Base-by-base conservation (phyloP, 164 flowering plant species). In the Stephania japonica region DNA sequence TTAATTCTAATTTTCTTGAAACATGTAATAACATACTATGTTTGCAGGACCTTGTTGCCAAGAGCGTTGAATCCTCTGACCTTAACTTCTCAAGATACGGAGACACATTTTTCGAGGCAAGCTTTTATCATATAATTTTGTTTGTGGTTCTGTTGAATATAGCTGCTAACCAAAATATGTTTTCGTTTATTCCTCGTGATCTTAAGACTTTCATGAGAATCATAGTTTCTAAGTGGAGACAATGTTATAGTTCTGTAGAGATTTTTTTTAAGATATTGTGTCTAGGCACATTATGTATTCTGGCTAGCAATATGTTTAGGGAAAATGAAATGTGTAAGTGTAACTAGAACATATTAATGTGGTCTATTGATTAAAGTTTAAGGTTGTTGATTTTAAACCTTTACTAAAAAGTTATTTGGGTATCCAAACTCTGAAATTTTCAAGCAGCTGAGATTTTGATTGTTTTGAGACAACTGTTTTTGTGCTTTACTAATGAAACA, bases 41-140 rank as follows among this genome's bases (percentile, higher is more conserved):
- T 19, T 11, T 78, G 68, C 86, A 94, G 99, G 99, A 94, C 88
- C 93, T 89, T 88, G 74, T 88, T 71, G 95, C 93, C 72, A 94
- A 84, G 86, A 84, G 84, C 83, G 67, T 94, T 41, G 99, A 94
- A 78, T 88, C 97, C 74, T 80, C 97, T 68, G 97, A 90, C 81
- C 95, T 94, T 71, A 87, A 94, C 81, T 91, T 94, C 82, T 87
- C 91, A 65, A 89, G 99, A 94, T 94, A 92, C 88, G 98, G 98
- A 71, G 99, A 94, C 82, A 92, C 97, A 72, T 94, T 94, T 77
- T 92, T 94, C 71, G 98, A 94, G 97, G 98, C 74, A 84, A 79
- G 86, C 42, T 64, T 78, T 42, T 50, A n/a, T 59, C 21, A 19
- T 59, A 19, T 56, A 44, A 18, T 59, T 18, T 59, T n/a, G 24